Evolutionary conservation across 768 basidiomycete species (phyloP), one percentile per base, ranked within the genome.

Genomic region (Lactifluus volemus): DNA sequence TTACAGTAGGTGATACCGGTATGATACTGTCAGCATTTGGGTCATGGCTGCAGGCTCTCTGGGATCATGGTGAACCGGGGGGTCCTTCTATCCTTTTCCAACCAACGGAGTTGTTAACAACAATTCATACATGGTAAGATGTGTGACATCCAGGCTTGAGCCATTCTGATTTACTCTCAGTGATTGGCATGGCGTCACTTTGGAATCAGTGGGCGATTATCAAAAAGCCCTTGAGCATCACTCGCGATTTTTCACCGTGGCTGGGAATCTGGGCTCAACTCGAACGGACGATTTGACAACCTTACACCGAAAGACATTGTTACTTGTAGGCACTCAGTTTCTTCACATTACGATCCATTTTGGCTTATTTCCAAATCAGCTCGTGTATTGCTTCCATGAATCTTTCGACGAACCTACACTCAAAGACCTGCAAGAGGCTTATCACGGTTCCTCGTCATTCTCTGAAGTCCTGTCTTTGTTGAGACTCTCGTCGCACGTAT

Each of bases 31-130:
- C 63, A 5, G 47, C 60, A 19, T 55, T 65, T 25, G 57, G 47
- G 12, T 61, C 63, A 8, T 66, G 65, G 65, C 38, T 65, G 12
- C 59, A 65, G 17, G 60, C 57, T n/a, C 21, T 66, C 17, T 66
- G 65, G 65, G 52, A 55, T n/a, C 38, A 53, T 30, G 50, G 30
- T 34, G 49, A 51, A n/a, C 21, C 49, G 10, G 48, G 41, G 6
- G 65, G 65, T 0, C 63, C 65, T n/a, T 55, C 53, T 41, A 52
- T 53, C 29, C 57, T 66, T 38, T 54, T 66, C 34, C 63, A 45
- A 42, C 59, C 65, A 36, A 58, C 53, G 4, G 55, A 58, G 32
- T 55, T 66, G 38, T 51, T 25, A 29, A 34, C 42, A 11, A 60
- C 59, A 21, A 38, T 63, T 25, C 48, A 61, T 15, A 29, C 38